Base-by-base conservation (phyloP, 345 rosid genomes). In the Arabis hirsuta region DNA sequence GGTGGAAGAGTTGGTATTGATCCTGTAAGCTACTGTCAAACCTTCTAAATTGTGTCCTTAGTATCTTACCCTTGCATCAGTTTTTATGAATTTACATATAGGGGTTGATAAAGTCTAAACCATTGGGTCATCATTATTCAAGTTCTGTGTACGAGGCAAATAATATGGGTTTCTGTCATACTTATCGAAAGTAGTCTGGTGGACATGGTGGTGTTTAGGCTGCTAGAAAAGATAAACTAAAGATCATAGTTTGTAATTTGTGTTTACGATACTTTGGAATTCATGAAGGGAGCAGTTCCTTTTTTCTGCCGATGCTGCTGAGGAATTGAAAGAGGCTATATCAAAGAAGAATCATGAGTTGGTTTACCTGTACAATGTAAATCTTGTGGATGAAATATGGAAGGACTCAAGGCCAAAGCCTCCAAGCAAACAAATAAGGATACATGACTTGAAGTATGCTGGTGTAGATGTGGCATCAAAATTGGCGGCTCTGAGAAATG, bases 271-370 rank as follows among this genome's bases (percentile, higher is more conserved):
- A 56, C 48, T 56, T 69, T 56, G 76, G 55, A 32, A 80, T 45
- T 80, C 79, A 78, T 89, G 93, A 91, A 91, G 97, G 90, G 89
- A 84, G 85, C 96, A 91, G 98, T 94, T 94, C 82, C 97, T 94
- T 67, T 89, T 94, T 81, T 94, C 98, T 47, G 89, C 81, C 71
- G 96, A 87, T 87, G 91, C 95, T 67, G 92, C 96, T 44, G 98
- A 89, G 82, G 98, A 94, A 79, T 67, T 94, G 85, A 87, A 84
- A 88, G 92, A 86, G 67, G 82, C 80, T 38, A 85, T 91, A 79
- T 80, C 92, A 14, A 83, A 81, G 83, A 91, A 82, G 84, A 83
- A 91, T 76, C 96, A 83, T 71, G 84, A 88, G 83, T 74, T 94
- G 82, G 90, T 94, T 63, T 89, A 82, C 85, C 68, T 94, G 78